Conservation (phyloP, 163 green algal species). For the Trebouxiophyceae sp. region DNA sequence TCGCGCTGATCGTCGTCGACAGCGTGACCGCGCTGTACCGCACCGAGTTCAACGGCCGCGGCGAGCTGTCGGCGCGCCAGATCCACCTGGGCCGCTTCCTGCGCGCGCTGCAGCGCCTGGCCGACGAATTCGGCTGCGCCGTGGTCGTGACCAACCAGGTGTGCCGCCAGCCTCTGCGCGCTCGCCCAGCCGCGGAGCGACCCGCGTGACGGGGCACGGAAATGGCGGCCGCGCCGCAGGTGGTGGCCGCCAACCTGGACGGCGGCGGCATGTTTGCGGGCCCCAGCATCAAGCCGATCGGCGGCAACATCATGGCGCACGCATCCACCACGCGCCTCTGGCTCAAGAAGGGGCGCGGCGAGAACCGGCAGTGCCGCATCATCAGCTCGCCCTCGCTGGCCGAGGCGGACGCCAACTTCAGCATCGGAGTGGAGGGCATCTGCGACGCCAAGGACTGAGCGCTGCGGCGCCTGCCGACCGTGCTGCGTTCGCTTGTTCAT, state of each 20-base stretch:
- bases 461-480: no score
- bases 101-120: constrained; percentile 77
- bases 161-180: no score
- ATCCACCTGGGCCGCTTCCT: constrained; percentile 90
- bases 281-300: constrained; percentile 91
- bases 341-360: constrained; percentile 84
- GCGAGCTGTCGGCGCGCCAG: constrained; percentile 88
- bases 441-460: constrained; percentile 53
- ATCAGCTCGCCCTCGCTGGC: constrained; percentile 84
- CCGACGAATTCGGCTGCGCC: constrained; percentile 92
- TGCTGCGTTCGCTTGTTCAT: no score
- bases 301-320: constrained; percentile 99
- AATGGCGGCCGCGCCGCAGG: no score
- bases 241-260: constrained; percentile 94
- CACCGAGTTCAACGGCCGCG: constrained; percentile 89
- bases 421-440: constrained; percentile 75
- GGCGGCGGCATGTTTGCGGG: constrained; percentile 83
- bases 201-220: no score
- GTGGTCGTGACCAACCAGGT: constrained; percentile 99
- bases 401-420: constrained; percentile 89
- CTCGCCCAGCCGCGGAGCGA: no score
- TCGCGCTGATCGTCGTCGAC: constrained; percentile 93
- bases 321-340: constrained; percentile 90
- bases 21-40: constrained; percentile 87
- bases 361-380: constrained; percentile 89